Evolutionary conservation across 352 stramenopile species (phyloP), one percentile per base, ranked within the genome.

Genomic region (Globisporangium splendens): DNA sequence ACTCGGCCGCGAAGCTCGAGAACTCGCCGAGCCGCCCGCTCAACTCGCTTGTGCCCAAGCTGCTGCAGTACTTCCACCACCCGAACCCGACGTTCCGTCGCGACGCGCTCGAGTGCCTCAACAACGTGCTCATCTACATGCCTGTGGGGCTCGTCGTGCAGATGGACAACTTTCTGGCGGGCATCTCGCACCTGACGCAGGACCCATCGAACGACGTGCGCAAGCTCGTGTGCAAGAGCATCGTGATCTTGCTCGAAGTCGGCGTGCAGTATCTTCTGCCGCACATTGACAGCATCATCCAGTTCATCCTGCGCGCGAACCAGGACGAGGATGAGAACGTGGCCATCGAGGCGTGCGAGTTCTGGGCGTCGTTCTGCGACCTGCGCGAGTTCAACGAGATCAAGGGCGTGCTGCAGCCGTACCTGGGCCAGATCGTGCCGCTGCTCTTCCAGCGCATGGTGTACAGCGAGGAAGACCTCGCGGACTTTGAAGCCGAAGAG

Each of bases 401-500:
- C 59, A 98, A 97, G 81, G 66, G 79, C 53, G 79, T 85, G 49
- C 66, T 98, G 46, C 75, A 88, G 70, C 67, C 74, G 33, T 86
- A 97, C 61, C 70, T 98, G 51, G 73, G 73, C 24, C 84, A 97
- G 68, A 83, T 99, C 44, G 79, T 99, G 33, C 93, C 93, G 35
- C 69, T 97, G 42, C 73, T 99, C 21, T 88, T 98, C 53, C 78
- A 92, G 56, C 85, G 92, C 49, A 98, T 98, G 88, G 92, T 99
- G 8, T 99, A 98, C 72, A 95, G 88, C 35, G 79, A 97, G 28
- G 95, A 98, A 41, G 89, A 98, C 66, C 78, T 97, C 57, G 81
- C 73, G 15, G 84, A 73, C 28, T 95, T 98, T 69, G 91, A 96
- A 53, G 73, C 93, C 14, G 93, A 98, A 50, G 86, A 96, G 77